phyloP scores from a whole-genome alignment of 2,329 filamentous ascomycete species.

The Arthroderma sp. region DNA sequence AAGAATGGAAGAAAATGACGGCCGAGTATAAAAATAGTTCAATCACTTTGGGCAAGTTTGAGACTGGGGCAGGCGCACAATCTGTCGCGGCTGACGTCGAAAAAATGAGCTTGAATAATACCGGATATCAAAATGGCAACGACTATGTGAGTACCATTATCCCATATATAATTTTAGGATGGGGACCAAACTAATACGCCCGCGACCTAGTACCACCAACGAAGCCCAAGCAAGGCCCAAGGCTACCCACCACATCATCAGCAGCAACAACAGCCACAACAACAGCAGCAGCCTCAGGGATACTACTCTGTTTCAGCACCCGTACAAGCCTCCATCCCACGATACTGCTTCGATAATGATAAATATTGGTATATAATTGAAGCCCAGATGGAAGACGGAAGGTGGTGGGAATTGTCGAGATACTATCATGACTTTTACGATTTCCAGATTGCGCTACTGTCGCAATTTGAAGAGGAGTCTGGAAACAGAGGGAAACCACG shows the following conservation, averaged over 20 bases:
- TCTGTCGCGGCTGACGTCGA: constrained; percentile 59
- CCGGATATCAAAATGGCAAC: constrained; percentile 37
- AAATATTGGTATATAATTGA: constrained; percentile 99
- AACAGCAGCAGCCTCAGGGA: constrained; percentile 32
- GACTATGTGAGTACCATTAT: constrained; percentile 33
- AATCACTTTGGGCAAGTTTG: constrained; percentile 87
- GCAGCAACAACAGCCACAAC: constrained; percentile 29
- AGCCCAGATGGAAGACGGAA: constrained; percentile 75
- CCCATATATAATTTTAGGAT: not conserved
- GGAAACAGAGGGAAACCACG: constrained; percentile 73
- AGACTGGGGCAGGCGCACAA: constrained; percentile 36
- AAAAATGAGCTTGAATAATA: constrained; percentile 59
- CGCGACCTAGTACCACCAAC: constrained; percentile 22
- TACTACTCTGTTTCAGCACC: constrained; percentile 54
- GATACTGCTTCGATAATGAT: constrained; percentile 91
- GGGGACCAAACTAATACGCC: constrained; percentile 1
- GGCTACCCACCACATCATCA: constrained; percentile 28
- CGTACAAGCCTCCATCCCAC: constrained; percentile 69
- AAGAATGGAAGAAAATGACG: constrained; percentile 99
- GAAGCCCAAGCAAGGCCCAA: constrained; percentile 25
- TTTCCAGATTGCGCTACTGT: constrained; percentile 89
- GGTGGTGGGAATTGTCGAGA: constrained; percentile 82
- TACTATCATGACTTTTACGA: constrained; percentile 99
- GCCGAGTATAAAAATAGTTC: constrained; percentile 99
- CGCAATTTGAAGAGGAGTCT: constrained; percentile 81